A percentile compares a stretch with the other conserved stretches of the same genome.
phyloP scores from a whole-genome alignment of 257 asterid genomes.

The Solanum sparsipilum region DNA sequence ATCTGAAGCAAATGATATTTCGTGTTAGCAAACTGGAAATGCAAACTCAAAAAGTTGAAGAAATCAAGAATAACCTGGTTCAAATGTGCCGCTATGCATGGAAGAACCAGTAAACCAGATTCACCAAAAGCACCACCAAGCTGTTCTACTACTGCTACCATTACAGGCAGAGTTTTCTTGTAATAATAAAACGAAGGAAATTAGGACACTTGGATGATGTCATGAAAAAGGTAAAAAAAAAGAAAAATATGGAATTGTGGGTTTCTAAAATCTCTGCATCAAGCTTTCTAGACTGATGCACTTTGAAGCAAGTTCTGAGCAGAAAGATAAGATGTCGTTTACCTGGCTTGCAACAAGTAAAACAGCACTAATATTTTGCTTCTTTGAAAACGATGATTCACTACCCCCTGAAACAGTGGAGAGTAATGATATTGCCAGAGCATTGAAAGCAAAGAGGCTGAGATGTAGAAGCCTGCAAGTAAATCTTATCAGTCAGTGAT shows the following conservation, averaged over 20 bases:
- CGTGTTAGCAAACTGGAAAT: slow-evolving; percentile 2
- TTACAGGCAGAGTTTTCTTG: slow-evolving; percentile 92
- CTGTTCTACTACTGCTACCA: slow-evolving; percentile 98
- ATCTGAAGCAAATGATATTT: slow-evolving; percentile 30
- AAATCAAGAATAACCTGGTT: slow-evolving; percentile 49
- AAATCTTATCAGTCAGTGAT: neutral
- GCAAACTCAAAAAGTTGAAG: neutral
- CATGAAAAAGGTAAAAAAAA: neutral
- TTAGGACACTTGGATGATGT: neutral
- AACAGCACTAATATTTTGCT: slow-evolving; percentile 65
- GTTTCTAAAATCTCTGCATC: neutral
- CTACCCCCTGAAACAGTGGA: slow-evolving; percentile 44
- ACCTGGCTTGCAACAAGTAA: slow-evolving; percentile 92
- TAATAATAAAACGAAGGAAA: neutral
- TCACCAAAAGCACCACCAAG: slow-evolving; percentile 85
- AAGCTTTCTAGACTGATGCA: neutral
- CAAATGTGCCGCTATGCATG: slow-evolving; percentile 92
- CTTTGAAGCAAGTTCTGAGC: neutral
- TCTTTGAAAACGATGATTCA: slow-evolving; percentile 55
- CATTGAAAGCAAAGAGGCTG: slow-evolving; percentile 52
- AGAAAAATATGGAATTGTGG: neutral
- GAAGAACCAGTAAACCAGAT: slow-evolving; percentile 89
- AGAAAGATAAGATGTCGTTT: neutral
- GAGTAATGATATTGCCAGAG: slow-evolving; percentile 35
- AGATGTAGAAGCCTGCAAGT: slow-evolving; percentile 68